These are phyloP conservation scores for Dothistroma septosporum DNA, from an alignment of 2,329 filamentous ascomycete species.

Conservation along the genomic window DNA sequence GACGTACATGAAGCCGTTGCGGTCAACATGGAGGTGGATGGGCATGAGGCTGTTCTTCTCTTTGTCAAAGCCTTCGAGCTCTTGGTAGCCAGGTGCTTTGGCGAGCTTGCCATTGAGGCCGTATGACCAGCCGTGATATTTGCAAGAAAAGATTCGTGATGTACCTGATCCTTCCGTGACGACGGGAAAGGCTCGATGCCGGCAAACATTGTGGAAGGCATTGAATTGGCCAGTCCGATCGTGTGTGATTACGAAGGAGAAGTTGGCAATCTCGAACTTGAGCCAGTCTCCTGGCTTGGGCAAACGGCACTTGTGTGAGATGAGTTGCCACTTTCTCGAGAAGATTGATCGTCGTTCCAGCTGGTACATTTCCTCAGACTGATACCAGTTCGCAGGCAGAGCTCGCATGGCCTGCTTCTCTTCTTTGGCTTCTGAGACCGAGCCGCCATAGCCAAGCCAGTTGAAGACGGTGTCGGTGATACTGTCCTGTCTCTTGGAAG, in stretches of 20 bases:
- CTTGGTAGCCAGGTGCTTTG: constrained; percentile 58
- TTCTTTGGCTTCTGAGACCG: constrained; percentile 19
- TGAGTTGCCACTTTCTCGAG: constrained; percentile 36
- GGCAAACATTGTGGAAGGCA: constrained; percentile 60
- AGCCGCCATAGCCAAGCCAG: constrained; percentile 39
- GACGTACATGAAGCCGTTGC: constrained; percentile 55
- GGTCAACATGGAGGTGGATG: constrained; percentile 53
- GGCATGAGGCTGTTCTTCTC: constrained; percentile 54
- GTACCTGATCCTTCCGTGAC: constrained; percentile 49
- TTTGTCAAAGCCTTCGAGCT: constrained; percentile 55
- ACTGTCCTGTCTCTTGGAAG: neutral
- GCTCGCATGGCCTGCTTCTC: constrained; percentile 35
- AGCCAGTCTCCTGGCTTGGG: constrained; percentile 36
- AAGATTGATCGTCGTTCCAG: constrained; percentile 46
- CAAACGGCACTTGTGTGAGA: constrained; percentile 32
- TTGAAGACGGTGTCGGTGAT: constrained; percentile 10
- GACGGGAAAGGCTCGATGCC: constrained; percentile 59
- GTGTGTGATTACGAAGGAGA: constrained; percentile 51
- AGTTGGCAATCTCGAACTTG: constrained; percentile 53
- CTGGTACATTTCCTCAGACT: constrained; percentile 42
- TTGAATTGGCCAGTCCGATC: constrained; percentile 53
- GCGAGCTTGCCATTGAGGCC: constrained; percentile 54
- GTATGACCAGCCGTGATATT: constrained; percentile 62
- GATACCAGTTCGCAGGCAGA: constrained; percentile 45
- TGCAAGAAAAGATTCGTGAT: constrained; percentile 54